Base-by-base conservation (phyloP, 768 basidiomycete species). In the Termitomyces sp. region DNA sequence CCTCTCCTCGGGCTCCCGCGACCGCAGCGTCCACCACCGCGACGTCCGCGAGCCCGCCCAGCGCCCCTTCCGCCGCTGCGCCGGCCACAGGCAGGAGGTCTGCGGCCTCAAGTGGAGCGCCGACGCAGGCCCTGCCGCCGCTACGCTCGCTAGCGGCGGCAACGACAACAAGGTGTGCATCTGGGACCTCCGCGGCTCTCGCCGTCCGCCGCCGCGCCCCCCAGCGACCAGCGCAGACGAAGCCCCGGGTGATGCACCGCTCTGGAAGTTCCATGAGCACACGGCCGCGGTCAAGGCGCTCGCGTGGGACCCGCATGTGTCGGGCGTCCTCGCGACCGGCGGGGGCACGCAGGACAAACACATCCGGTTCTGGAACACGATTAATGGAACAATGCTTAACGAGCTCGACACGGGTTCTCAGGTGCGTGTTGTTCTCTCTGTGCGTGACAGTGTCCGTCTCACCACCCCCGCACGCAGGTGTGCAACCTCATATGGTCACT, bases 121-220 rank as follows among this genome's bases (percentile, higher is more conserved):
- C 6, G 62, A 57, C 16, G 60, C 56, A 1, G 77, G 77, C 0
- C 67, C 71, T 0, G 68, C 63, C 0, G 66, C 70, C 0, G 86
- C 86, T 8, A 79, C 79, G 32, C 81, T 99, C 4, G 96, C 96
- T 3, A 93, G 90, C 63, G 96, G 96, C 2, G 96, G 96, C 0
- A 99, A 99, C 69, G 96, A 99, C 73, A 99, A 99, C 74, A 98
- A 98, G 75, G 91, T 99, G 18, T 94, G 92, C 65, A 94, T 99
- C 54, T 99, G 95, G 92, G 94, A 98, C 68, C 74, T 93, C 55
- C 80, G 90, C 56, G 90, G 88, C 9, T 61, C 63, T 2, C 40
- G 40, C 9, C 40, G 40, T 3, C 40, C 40, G 8, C 40, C 40
- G 0, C 40, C 40, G n/a, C 40, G 40, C n/a, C 40, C 40, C 6